Evolutionary conservation across 2,329 filamentous ascomycete genomes (phyloP), one percentile per base, ranked within the genome.

Genomic region (Teratosphaeria pseudoeucalypti): DNA sequence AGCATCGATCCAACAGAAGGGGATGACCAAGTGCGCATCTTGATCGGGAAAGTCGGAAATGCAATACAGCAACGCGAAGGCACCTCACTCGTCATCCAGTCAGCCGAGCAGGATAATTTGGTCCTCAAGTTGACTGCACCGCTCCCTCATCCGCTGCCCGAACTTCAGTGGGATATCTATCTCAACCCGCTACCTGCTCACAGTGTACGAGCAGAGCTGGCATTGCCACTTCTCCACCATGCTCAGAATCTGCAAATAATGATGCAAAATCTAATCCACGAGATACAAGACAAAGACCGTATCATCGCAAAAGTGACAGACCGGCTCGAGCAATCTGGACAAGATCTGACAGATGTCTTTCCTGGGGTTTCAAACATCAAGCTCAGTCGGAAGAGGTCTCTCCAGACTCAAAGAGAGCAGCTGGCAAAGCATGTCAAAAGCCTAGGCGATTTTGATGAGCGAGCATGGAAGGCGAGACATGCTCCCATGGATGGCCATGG

Each of bases 1-100:
- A 85, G 82, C 62, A 90, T 92, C 62, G 88, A 92, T 69, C 85
- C 89, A 1, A 85, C 81, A 68, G 85, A 87, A 64, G 85, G 86
- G 61, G 76, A 79, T 0, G 81, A 84, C 56, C 88, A 92, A 67
- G 83, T 89, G 74, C 70, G 74, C 29, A 84, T 85, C 56, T 83
- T 92, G 57, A 75, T 92, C 14, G 78, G 82, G 26, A 85, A 87
- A 66, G 76, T 92, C 19, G 73, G 76, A 55, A 68, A 81, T 77
- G 75, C 76, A 63, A 60, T 82, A 4, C 69, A 71, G 2, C 69
- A 70, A 55, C 72, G 73, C 61, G 67, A 75, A 11, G 74, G 66
- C 56, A 72, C 74, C 2, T 68, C 64, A 5, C 19, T 70, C 64
- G 59, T 65, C 68, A n/a, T 73, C 73, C 55, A 70, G 64, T 52